Base-by-base conservation (phyloP, 768 basidiomycete genomes). In the Coprinellus micaceus region DNA sequence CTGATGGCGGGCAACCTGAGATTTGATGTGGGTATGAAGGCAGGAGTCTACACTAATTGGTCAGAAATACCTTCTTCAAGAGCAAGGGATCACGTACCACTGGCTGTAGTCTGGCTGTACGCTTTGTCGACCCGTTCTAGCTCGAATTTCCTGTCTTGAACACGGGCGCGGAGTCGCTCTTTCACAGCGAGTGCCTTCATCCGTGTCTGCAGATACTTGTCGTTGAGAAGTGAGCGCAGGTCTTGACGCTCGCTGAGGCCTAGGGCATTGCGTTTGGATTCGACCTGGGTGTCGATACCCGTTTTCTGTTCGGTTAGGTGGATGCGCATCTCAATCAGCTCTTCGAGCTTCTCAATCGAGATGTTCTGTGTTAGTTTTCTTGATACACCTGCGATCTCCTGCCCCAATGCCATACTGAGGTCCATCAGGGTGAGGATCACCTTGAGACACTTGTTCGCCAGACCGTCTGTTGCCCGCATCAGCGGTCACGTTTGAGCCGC, bases 401-500 rank as follows among this genome's bases (percentile, higher is more conserved):
- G 9, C 36, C 9, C 36, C 9, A 37, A 17, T 9, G 9, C 17
- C 9, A 9, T 37, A 17, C 36, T 37, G 36, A 9, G 17, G 9
- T 37, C 36, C 36, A 37, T 37, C 9, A 37, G 36, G 17, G 9
- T 17, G 9, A 37, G 36, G 17, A 37, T 37, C 36, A 17, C 17
- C 36, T 37, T 37, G 36, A 37, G 9, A 17, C 36, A 9, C 36
- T 37, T 37, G 9, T 37, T 37, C 17, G 36, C 36, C 17, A 37
- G 17, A 9, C 36, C 36, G 36, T 37, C 17, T 9, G 36, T 37
- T 9, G 36, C 36, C 36, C 9, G 9, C 36, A 17, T 37, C 9
- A 37, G 36, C 17, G 43, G 43, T 9, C n/a, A 10, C 7, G 63
- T 66, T 52, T 66, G 67, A 13, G 49, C 45, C 15, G 30, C 21